Evolutionary conservation across 2,329 filamentous ascomycete genomes (phyloP), one percentile per base, ranked within the genome.

Genomic region (Thermochaetoides dissita): DNA sequence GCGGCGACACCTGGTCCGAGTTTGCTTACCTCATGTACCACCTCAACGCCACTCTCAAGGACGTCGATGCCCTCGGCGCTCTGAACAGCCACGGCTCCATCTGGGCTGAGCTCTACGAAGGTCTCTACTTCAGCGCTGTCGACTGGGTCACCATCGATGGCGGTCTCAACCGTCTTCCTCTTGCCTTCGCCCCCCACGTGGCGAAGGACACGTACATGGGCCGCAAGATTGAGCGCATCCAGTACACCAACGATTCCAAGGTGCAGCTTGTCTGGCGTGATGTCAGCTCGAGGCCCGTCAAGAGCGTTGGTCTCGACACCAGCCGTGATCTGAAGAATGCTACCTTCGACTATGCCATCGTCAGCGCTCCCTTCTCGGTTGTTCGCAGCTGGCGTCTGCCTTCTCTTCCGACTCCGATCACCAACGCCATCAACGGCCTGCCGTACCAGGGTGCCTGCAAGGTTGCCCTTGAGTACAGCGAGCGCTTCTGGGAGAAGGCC

Each of bases 381-480:
- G 72, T 82, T 34, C 67, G 77, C 31, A 66, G 72, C 24, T 81
- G 77, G 75, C 62, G 71, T 6, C 62, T 82, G 0, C 49, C 40
- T 40, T 38, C 37, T 6, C 57, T 71, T 6, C 59, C 60, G 3
- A 50, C 57, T 6, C 63, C 65, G 33, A 65, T 72, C 41, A 55
- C 52, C 41, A 63, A 67, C 46, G 69, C 69, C 9, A 72, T 74
- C 53, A 49, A 53, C n/a, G 61, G 63, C 30, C 49, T 72, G 39
- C 57, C 57, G 10, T 72, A 72, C 57, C 53, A 46, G 2, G 51
- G 57, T 0, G 64, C 67, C 36, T 75, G 71, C 63, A 74, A 74
- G 55, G 69, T 84, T 0, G 74, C 79, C 0, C 68, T 84, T 3
- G 77, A 81, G 57, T 85, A 81, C 63, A 64, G 71, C 44, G 75